Base-by-base conservation (phyloP, 176 grass and related monocot species). In the Triticum dicoccoides region DNA sequence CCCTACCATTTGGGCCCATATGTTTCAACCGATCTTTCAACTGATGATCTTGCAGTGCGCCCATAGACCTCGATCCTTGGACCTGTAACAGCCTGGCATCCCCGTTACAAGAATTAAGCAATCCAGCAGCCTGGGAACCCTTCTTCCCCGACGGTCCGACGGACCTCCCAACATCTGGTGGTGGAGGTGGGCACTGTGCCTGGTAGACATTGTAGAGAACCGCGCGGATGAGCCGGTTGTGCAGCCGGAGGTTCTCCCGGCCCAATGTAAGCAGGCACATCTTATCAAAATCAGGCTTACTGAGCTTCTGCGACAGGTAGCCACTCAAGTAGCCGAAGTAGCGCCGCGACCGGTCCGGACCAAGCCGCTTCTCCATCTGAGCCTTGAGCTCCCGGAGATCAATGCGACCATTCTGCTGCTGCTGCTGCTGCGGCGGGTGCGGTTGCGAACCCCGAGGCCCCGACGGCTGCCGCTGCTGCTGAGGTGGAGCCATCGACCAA, bases 281-380 rank as follows among this genome's bases (percentile, higher is more conserved):
- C 66, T 88, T 93, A 41, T 89, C 87, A 17, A 95, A 98, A 81
- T 98, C 91, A 11, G 82, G 21, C 89, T 93, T 98, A 82, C 87
- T 93, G 30, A 98, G 89, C 88, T 84, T 94, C 83, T 92, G 86
- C 0, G 90, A 95, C 34, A 98, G 73, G 81, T 95, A 90, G 30
- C 45, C 84, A 76, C 82, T 95, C 70, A 98, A 88, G 88, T 86
- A 92, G 51, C 86, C 25, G 52, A 98, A 98, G 81, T 98, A 98
- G 13, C 67, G 66, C 3, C 27, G 37, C 1, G 96, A 86, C 24
- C 66, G 45, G 34, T 93, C 89, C 0, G 69, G 86, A 76, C 93
- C 93, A 20, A 94, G 84, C 69, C 54, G 80, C 77, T 92, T 98
- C 67, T 89, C 86, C 73, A 98, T 76, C 85, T 88, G 91, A 20